Evolutionary conservation across 305 asterid species (phyloP).

Genomic region (Fraxinus dipetala): DNA sequence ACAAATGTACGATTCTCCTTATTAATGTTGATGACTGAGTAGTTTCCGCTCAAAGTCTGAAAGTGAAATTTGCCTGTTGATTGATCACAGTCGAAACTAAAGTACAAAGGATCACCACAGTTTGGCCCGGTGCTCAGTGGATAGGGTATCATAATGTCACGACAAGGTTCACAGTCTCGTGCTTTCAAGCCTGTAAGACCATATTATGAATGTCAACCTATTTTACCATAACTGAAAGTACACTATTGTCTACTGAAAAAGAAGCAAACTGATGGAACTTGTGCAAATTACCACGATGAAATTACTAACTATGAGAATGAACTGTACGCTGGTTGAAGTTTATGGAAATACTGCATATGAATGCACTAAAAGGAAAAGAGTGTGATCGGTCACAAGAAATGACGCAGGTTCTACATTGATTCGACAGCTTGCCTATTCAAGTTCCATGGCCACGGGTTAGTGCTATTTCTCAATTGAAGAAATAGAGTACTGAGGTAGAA

Average conservation of each 20-base stretch:
- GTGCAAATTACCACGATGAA: too few relatives aligned
- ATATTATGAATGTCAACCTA: background rate
- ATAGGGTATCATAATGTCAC: conserved; percentile 23
- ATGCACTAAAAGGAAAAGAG: too few relatives aligned
- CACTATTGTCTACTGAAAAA: too few relatives aligned
- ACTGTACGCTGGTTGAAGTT: background rate
- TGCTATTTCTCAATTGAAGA: background rate
- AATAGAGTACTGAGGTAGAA: too few relatives aligned
- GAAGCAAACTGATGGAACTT: too few relatives aligned
- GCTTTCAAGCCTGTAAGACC: conserved; percentile 15
- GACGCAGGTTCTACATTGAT: background rate
- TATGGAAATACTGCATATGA: too few relatives aligned
- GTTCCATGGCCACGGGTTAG: background rate
- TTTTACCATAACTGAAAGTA: too few relatives aligned
- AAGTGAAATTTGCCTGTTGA: conserved; percentile 20
- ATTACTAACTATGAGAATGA: background rate
- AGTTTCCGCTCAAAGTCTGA: background rate
- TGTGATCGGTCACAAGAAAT: background rate
- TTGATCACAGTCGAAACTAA: conserved; percentile 27
- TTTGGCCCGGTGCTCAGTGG: conserved; percentile 27
- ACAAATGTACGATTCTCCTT: background rate
- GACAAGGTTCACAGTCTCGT: conserved; percentile 27
- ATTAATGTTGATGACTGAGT: conserved; percentile 20
- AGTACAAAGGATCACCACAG: conserved; percentile 33
- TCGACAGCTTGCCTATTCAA: background rate